phyloP scores from a whole-genome alignment of 2,329 filamentous ascomycete species.

The Beauveria medogensis region DNA sequence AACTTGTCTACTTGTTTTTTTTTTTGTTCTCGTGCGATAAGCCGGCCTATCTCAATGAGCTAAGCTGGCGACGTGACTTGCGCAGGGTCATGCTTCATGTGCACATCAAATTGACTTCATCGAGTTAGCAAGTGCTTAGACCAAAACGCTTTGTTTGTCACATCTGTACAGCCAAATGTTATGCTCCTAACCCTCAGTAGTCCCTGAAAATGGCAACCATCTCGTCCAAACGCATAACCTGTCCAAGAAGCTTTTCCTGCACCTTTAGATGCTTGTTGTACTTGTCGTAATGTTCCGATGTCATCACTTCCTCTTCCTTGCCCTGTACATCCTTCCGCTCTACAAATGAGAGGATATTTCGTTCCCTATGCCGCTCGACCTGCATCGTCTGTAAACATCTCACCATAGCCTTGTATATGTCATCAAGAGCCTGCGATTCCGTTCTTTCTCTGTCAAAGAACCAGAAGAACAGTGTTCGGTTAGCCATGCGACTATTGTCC shows the following conservation, averaged over 20 bases:
- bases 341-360: slow-evolving; percentile 69
- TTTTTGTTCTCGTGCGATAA: too few species aligned
- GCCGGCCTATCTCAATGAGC: too few species aligned
- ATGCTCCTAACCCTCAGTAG: slow-evolving; percentile 38
- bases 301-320: slow-evolving; percentile 73
- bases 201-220: slow-evolving; percentile 78
- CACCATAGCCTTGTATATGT: slow-evolving; percentile 84
- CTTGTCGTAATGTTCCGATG: slow-evolving; percentile 60
- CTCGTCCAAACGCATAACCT: slow-evolving; percentile 76
- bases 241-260: slow-evolving; percentile 66
- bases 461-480: slow-evolving; percentile 83
- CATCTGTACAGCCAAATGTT: slow-evolving; percentile 1
- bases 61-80: too few species aligned
- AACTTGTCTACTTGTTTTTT: too few species aligned
- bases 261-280: slow-evolving; percentile 53
- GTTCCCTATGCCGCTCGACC: slow-evolving; percentile 64
- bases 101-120: too few species aligned
- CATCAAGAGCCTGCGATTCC: slow-evolving; percentile 62
- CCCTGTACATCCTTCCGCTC: slow-evolving; percentile 81
- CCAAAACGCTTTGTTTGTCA: neutral
- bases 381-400: slow-evolving; percentile 73
- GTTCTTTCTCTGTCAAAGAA: slow-evolving; percentile 76
- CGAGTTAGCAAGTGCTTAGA: neutral
- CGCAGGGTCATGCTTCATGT: too few species aligned
- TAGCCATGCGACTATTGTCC: slow-evolving; percentile 73